Base-by-base conservation (phyloP, 2,329 filamentous ascomycete genomes). In the Pseudocercospora crystallina region DNA sequence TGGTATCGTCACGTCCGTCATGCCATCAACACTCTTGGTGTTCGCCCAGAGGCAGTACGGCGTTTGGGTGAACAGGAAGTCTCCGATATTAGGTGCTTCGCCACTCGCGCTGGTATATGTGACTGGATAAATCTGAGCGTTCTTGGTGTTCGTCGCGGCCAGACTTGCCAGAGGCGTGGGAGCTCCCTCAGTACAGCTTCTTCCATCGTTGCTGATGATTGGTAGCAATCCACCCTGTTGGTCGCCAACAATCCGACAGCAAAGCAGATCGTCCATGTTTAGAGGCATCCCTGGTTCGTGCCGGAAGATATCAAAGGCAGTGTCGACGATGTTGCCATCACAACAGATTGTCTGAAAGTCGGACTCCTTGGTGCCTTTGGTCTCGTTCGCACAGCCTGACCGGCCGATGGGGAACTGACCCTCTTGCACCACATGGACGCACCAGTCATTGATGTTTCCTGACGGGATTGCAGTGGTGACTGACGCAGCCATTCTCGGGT, bases 111-210 rank as follows among this genome's bases (percentile, higher is more conserved):
- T 49, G n/a, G 39, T 49, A 29, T 57, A 57, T 14, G 56, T 60
- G 8, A 48, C 48, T 8, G 49, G 32, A 26, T 49, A 60, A 8
- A 36, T 34, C 8, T 44, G 45, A 13, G 56, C 59, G 42, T 61
- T 58, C 5, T 38, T 44, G 12, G 54, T 59, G 34, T 57, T 57
- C 11, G 58, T 62, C 5, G 56, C 58, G 4, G 54, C 56, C n/a
- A 59, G 30, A 47, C 53, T 59, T 12, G 54, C 54, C 26, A 62
- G 49, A 9, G 60, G 58, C 17, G 50, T 57, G 5, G 58, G 36
- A 5, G 14, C 34, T 14, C 57, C 54, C 20, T 39, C 35, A 5
- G 49, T 49, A 29, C 56, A 58, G 29, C n/a, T 47, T 10, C 34
- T 14, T 5, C 32, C 41, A 13, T 50, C 31, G 1, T 38, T 47